Base-by-base conservation (phyloP, 768 basidiomycete species). In the Boletus insuetus region DNA sequence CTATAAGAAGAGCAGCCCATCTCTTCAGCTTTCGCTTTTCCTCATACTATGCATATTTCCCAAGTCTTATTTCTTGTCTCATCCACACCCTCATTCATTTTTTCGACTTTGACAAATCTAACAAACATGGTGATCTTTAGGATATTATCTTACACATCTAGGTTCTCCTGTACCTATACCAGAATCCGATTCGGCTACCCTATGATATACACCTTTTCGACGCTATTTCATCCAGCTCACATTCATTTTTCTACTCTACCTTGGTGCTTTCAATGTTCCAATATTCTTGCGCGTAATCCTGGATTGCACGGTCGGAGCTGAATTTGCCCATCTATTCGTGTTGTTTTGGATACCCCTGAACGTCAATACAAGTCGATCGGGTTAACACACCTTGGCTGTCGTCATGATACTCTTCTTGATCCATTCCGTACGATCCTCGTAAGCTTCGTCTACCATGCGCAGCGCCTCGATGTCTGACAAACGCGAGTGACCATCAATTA, bases 241-340 rank as follows among this genome's bases (percentile, higher is more conserved):
- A 19, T 29, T 38, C 17, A 6, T 38, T 34, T 46, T 16, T n/a
- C 32, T 57, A 73, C 39, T 70, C 56, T 42, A 74, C 63, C 35
- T 67, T 71, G 58, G 59, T 64, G 53, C 79, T 75, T 63, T 90
- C 87, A 39, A 89, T 76, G 68, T 87, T 90, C 87, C 87, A 90
- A 71, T 86, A 89, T 64, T 85, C 84, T 72, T 96, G 93, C 2
- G 93, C 94, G 64, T 96, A 96, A 69, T 94, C 89, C 61, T 85
- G 83, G 66, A 97, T 95, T 4, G 93, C 91, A 49, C 95, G 82
- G 69, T 98, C 96, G 34, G 90, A 91, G 70, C 92, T 94, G 78
- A 98, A 98, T 67, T 94, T 95, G 71, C 94, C 94, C 94, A 97
- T 98, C 84, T 65, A 56, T 49, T 44, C 87, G 35, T 56, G 46